These are phyloP conservation scores for Colletotrichum sp. DNA, from an alignment of 2,329 filamentous ascomycete species.

Conservation along the genomic window DNA sequence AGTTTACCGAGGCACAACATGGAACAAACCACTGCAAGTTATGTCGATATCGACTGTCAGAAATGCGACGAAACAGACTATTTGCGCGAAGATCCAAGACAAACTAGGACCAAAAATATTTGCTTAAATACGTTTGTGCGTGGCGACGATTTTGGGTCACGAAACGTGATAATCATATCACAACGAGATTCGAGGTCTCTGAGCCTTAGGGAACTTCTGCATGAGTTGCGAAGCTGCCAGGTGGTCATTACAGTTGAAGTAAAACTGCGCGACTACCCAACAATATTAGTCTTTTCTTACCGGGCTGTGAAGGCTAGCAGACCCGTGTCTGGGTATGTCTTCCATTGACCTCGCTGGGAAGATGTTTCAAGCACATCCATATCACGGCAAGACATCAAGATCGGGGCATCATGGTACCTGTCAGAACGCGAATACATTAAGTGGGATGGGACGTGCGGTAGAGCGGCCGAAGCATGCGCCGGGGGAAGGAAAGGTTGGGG, in stretches of 20 bases:
- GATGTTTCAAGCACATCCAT: neutral
- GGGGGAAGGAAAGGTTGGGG: neutral
- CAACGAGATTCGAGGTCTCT: neutral
- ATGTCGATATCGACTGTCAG: neutral
- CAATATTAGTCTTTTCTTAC: neutral
- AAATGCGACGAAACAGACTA: neutral
- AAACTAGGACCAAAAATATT: accelerated
- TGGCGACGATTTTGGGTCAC: neutral
- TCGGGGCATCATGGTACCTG: neutral
- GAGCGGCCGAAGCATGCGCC: neutral
- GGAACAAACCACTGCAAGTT: accelerated
- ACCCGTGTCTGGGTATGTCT: neutral
- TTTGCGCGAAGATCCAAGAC: neutral
- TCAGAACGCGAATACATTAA: neutral
- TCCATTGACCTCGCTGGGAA: neutral
- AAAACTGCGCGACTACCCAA: neutral
- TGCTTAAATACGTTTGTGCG: neutral
- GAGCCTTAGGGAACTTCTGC: neutral
- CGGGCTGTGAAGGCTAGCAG: neutral
- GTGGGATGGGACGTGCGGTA: neutral
- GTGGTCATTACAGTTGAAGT: neutral
- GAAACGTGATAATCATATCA: accelerated
- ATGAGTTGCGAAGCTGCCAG: neutral
- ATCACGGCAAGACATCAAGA: neutral
- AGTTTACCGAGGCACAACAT: neutral